These are phyloP conservation scores for Laguncularia racemosa DNA, from an alignment of 345 rosid species.

Conservation along the genomic window DNA sequence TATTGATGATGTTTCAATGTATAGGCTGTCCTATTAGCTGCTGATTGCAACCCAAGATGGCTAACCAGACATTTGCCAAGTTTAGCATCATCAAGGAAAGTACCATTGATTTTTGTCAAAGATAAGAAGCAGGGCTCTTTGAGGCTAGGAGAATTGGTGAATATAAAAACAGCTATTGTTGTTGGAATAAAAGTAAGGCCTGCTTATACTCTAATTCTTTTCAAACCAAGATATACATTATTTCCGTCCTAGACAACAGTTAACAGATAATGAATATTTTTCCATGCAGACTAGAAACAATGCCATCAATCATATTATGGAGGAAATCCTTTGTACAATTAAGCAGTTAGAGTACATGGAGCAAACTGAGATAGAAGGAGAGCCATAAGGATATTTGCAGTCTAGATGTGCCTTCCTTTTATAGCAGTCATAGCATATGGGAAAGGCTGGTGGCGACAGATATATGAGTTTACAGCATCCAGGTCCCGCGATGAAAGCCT, in stretches of 20 bases:
- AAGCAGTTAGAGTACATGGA: constrained; percentile 1
- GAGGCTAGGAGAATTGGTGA: constrained; percentile 61
- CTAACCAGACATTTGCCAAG: constrained; percentile 57
- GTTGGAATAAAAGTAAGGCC: constrained; percentile 48
- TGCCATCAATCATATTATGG: constrained; percentile 29
- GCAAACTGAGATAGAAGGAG: constrained; percentile 1
- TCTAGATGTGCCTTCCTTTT: neutral
- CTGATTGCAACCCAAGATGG: constrained; percentile 68
- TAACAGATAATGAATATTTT: neutral
- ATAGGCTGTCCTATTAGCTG: constrained; percentile 62
- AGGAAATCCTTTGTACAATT: constrained; percentile 24
- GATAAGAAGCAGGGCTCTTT: constrained; percentile 54
- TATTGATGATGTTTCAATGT: neutral
- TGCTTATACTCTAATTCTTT: neutral
- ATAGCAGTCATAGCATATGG: no score
- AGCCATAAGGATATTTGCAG: neutral
- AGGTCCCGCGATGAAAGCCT: no score
- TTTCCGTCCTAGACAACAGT: no score
- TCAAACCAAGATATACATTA: neutral
- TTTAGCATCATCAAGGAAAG: constrained; percentile 58
- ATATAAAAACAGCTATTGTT: constrained; percentile 60
- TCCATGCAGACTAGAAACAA: constrained; percentile 40
- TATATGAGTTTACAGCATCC: no score
- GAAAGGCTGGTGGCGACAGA: no score
- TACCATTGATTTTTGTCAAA: constrained; percentile 42